These are phyloP conservation scores for Phytophthora cryptogea DNA, from an alignment of 352 stramenopile species.

Conservation along the genomic window DNA sequence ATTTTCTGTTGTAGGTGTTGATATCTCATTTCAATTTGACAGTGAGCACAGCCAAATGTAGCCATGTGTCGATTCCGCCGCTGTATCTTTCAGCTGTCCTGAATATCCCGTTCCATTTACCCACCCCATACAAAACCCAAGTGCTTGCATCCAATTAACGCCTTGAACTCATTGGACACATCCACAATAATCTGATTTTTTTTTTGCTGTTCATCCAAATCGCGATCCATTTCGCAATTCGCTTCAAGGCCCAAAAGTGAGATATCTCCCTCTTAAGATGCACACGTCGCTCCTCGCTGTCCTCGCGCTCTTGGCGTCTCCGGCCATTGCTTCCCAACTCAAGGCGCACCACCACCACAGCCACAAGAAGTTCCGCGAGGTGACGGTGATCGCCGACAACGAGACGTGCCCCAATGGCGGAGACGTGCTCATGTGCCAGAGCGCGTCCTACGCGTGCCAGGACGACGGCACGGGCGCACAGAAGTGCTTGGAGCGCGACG, in stretches of 20 bases:
- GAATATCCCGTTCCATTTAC: neutral
- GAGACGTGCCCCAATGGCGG: slow-evolving; percentile 50
- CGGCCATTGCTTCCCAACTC: slow-evolving; percentile 6
- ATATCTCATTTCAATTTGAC: slow-evolving; percentile 27
- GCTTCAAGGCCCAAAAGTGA: slow-evolving; percentile 5
- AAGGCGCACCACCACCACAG: slow-evolving; percentile 35
- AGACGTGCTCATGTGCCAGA: slow-evolving; percentile 46
- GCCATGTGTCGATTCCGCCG: neutral
- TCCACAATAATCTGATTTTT: slow-evolving; percentile 12
- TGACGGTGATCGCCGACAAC: slow-evolving; percentile 47
- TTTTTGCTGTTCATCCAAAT: neutral
- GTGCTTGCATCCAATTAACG: neutral
- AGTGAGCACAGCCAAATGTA: neutral
- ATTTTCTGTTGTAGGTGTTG: slow-evolving; percentile 15
- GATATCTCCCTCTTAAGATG: slow-evolving; percentile 13
- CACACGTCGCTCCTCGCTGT: slow-evolving; percentile 23
- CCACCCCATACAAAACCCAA: neutral
- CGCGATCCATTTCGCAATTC: slow-evolving; percentile 19
- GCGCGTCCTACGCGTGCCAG: slow-evolving; percentile 46
- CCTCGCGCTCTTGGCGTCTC: slow-evolving; percentile 21
- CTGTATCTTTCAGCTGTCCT: neutral
- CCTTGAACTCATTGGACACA: neutral
- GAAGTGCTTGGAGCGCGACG: slow-evolving; percentile 41
- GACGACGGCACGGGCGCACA: slow-evolving; percentile 40
- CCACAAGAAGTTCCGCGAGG: slow-evolving; percentile 56